Percentiles rank a stretch among this genome's conserved stretches.
Conservation (phyloP, 371 early-diverging fungal genomes). For the Mortierella sp. region DNA sequence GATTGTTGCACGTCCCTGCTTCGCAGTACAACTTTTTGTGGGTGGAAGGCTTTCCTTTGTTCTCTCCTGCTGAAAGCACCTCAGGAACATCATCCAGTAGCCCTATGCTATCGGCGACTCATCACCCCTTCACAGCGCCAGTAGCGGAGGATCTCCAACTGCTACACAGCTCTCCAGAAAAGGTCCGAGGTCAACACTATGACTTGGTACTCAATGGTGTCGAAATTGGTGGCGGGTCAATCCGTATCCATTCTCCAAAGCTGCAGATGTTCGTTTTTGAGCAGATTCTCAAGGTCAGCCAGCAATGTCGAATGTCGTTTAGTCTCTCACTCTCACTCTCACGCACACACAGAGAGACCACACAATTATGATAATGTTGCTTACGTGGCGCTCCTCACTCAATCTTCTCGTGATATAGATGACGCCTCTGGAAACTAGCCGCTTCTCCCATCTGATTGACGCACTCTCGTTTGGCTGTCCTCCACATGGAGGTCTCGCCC, state of each 20-base stretch:
- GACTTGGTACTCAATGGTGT: slow-evolving; percentile 92
- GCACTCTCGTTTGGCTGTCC: slow-evolving; percentile 90
- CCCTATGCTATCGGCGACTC: slow-evolving; percentile 72
- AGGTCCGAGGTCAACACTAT: slow-evolving; percentile 87
- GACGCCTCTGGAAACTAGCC: slow-evolving; percentile 58
- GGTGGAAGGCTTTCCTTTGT: slow-evolving; percentile 92
- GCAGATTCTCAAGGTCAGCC: slow-evolving; percentile 68
- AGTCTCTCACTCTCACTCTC: no score
- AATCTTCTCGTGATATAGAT: slow-evolving; percentile 28
- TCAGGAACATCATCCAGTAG: slow-evolving; percentile 40
- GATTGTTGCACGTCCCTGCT: slow-evolving; percentile 57
- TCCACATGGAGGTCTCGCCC: slow-evolving; percentile 92
- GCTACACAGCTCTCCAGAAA: slow-evolving; percentile 68
- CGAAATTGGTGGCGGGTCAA: slow-evolving; percentile 94
- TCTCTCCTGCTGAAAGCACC: slow-evolving; percentile 71
- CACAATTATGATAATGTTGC: no score
- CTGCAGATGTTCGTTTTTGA: slow-evolving; percentile 82
- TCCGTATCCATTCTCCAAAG: slow-evolving; percentile 86
- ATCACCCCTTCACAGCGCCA: slow-evolving; percentile 95
- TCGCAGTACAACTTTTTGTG: slow-evolving; percentile 80
- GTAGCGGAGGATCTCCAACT: slow-evolving; percentile 71
- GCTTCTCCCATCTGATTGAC: slow-evolving; percentile 85
- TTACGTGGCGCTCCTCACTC: no score
- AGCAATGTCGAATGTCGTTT: not conserved
- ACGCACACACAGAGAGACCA: no score